Conservation (phyloP, 352 stramenopile species). For the Globisporangium acanthophoron region DNA sequence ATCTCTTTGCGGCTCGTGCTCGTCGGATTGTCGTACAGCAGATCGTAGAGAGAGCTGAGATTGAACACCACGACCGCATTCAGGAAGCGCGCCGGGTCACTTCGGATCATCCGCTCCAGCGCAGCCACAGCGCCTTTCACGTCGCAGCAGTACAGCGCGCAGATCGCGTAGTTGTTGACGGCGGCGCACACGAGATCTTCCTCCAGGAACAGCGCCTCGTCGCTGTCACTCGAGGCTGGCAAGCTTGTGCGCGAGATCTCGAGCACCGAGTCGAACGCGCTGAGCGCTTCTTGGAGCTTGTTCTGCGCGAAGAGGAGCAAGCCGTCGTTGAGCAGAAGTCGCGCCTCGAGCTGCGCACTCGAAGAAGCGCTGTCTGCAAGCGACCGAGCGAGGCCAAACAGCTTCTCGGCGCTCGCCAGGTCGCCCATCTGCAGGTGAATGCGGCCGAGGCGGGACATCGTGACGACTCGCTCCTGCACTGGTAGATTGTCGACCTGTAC, state of each 20-base stretch:
- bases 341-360: slow-evolving; percentile 34
- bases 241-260: slow-evolving; percentile 7
- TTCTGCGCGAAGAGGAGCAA: slow-evolving; percentile 74
- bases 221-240: slow-evolving; percentile 7
- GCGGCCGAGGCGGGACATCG: slow-evolving; percentile 60
- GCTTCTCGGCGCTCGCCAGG: slow-evolving; percentile 39
- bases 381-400: slow-evolving; percentile 43
- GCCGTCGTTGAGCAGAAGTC: slow-evolving; percentile 68
- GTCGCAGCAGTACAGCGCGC: slow-evolving; percentile 75
- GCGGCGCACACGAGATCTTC: slow-evolving; percentile 63
- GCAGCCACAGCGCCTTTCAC: slow-evolving; percentile 62
- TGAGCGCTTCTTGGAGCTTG: slow-evolving; percentile 72
- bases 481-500: slow-evolving; percentile 30
- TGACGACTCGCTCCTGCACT: slow-evolving; percentile 35
- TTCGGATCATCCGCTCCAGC: slow-evolving; percentile 66
- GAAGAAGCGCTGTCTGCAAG: slow-evolving; percentile 18
- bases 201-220: slow-evolving; percentile 46
- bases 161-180: slow-evolving; percentile 83
- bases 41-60: slow-evolving; percentile 76
- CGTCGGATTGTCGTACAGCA: slow-evolving; percentile 69
- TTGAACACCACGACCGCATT: slow-evolving; percentile 75
- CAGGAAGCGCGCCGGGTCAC: slow-evolving; percentile 62
- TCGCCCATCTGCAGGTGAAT: slow-evolving; percentile 76
- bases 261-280: slow-evolving; percentile 65
- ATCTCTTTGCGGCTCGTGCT: slow-evolving; percentile 79